Evolutionary conservation across 352 stramenopile species (phyloP), one percentile per base, ranked within the genome.

Genomic region (Pythium utonaiense): DNA sequence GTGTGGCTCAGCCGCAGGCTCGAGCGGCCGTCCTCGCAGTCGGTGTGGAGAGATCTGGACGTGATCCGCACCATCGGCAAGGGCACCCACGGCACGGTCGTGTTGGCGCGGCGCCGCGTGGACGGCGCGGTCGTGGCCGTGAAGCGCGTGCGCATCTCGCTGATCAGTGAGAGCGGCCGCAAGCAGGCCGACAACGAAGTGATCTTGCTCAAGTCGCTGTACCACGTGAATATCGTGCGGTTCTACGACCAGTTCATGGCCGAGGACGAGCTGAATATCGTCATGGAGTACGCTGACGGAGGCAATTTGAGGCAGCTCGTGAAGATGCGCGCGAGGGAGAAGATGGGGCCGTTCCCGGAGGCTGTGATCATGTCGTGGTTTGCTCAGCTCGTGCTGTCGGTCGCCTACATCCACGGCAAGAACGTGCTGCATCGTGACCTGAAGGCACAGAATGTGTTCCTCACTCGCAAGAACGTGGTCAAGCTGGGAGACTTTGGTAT

Each of bases 121-220:
- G 86, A 95, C 41, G 82, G 86, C 55, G 84, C 83, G 4, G 80
- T 95, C 7, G 86, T 95, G 9, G 86, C 82, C 6, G 80, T 95
- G 36, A 95, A 95, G 73, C 86, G 84, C 53, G 84, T 95, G 28
- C 82, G 78, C 9, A 81, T 83, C 55, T 87, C 80, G 25, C 70
- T 86, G 53, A 90, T 93, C 63, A 92, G 72, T 24, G 86, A 93
- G 57, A 95, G 86, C 57, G 80, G 83, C 38, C 81, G 82, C 45
- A 95, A 93, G 67, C 86, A 93, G 55, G 86, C 86, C 6, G 83
- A 95, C 62, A 95, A 95, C 54, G 86, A 95, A 69, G 86, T 95
- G 1, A 93, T 93, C 60, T 57, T 95, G 63, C 82, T 95, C 49
- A 93, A 95, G 62, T 93, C 84, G 57, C 71, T 95, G 30, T 93